These are phyloP conservation scores for Periconia sp. DNA, from an alignment of 2,329 filamentous ascomycete species.

Conservation along the genomic window DNA sequence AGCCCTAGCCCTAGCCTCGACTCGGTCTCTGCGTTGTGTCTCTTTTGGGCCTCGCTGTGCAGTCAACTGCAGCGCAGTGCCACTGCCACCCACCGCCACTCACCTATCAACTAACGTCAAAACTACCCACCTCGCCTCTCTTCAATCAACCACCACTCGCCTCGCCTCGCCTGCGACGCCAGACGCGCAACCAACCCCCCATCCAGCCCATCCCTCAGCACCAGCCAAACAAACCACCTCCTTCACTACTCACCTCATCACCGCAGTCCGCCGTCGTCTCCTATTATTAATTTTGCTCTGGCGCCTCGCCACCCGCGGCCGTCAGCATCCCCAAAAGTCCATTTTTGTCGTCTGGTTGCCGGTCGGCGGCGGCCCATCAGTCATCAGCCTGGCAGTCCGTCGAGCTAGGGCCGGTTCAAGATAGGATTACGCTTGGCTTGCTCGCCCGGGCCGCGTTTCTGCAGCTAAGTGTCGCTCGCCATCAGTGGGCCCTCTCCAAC, in stretches of 20 bases:
- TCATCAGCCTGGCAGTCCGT: background rate
- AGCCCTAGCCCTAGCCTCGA: too few relatives aligned
- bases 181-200: background rate
- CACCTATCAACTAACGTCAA: background rate
- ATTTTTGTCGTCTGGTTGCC: background rate
- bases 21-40: too few relatives aligned
- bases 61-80: too few relatives aligned
- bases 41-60: too few relatives aligned
- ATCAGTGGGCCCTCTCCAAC: background rate
- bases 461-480: constrained; percentile 1
- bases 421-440: too few relatives aligned
- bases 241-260: background rate
- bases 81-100: background rate
- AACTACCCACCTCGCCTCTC: background rate
- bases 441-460: too few relatives aligned
- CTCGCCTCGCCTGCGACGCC: background rate
- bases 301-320: background rate
- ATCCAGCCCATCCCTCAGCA: background rate
- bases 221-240: background rate
- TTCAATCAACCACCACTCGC: background rate
- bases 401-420: background rate
- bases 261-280: too few relatives aligned
- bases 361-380: background rate
- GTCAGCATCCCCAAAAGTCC: background rate
- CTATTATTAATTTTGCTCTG: background rate